Conservation (phyloP, 2,329 filamentous ascomycete genomes). For the Phyllosticta citriasiana region DNA sequence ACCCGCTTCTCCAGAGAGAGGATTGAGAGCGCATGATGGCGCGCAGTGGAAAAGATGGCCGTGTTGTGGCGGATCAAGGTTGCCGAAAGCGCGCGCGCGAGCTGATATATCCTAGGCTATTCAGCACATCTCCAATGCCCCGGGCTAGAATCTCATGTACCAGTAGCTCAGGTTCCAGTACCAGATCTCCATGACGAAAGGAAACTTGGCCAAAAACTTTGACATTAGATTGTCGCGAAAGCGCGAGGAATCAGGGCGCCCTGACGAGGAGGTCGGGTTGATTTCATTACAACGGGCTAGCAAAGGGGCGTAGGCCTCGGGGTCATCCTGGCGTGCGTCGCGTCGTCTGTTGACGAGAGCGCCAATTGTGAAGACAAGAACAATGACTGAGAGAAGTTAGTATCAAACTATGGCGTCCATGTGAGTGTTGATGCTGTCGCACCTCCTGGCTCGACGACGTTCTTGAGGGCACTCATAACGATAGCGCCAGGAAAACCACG, state of each 20-base stretch:
- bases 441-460: constrained; percentile 9
- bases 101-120: constrained; percentile 31
- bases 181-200: constrained; percentile 24
- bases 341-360: constrained; percentile 12
- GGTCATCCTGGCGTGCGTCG: not conserved
- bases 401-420: not conserved
- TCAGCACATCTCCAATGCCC: not conserved
- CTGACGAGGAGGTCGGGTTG: not conserved
- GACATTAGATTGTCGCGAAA: constrained; percentile 11
- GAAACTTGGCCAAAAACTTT: constrained; percentile 18
- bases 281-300: not conserved
- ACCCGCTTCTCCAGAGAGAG: constrained; percentile 30
- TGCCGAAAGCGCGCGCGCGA: constrained; percentile 35
- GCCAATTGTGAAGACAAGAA: constrained; percentile 12
- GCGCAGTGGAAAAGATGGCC: constrained; percentile 28
- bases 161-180: constrained; percentile 26
- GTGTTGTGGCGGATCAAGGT: constrained; percentile 31
- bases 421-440: not conserved
- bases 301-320: constrained; percentile 1
- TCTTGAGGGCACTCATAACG: constrained; percentile 8
- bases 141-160: constrained; percentile 11
- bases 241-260: constrained; percentile 6
- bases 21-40: constrained; percentile 32
- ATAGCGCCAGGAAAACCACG: not conserved
- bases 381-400: constrained; percentile 7